Percentiles rank a stretch among this genome's conserved stretches.
Conservation (phyloP, 1,284 basidiomycete species). For the Marasmius fiardii region DNA sequence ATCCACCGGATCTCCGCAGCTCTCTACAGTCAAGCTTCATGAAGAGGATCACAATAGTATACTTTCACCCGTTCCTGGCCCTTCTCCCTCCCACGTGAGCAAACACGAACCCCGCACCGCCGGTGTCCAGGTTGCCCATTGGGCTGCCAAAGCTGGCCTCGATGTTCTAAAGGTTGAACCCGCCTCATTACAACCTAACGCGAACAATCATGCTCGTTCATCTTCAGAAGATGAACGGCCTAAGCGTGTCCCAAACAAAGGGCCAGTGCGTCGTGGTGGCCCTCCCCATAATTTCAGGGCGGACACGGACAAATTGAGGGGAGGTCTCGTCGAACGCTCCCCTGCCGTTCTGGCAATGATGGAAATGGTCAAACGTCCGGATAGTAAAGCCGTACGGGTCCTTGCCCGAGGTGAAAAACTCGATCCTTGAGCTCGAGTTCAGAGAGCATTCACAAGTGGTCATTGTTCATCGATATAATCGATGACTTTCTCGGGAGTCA, state of each 20-base stretch:
- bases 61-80: slow-evolving; percentile 58
- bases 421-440: slow-evolving; percentile 34
- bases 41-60: slow-evolving; percentile 28
- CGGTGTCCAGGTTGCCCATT: slow-evolving; percentile 58
- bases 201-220: slow-evolving; percentile 3
- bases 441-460: too few relatives aligned
- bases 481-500: background rate
- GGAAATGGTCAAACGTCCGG: slow-evolving; percentile 64
- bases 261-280: slow-evolving; percentile 21
- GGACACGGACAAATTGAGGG: slow-evolving; percentile 16
- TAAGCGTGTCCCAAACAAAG: slow-evolving; percentile 11
- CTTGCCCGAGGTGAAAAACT: slow-evolving; percentile 79
- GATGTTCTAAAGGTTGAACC: slow-evolving; percentile 52
- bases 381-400: slow-evolving; percentile 66
- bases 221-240: slow-evolving; percentile 14
- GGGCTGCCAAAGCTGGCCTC: slow-evolving; percentile 64
- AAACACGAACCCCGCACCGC: slow-evolving; percentile 63
- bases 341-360: slow-evolving; percentile 72
- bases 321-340: slow-evolving; percentile 62
- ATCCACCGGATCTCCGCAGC: slow-evolving; percentile 30
- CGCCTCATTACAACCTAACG: slow-evolving; percentile 19
- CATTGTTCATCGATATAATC: background rate
- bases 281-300: slow-evolving; percentile 7
- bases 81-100: slow-evolving; percentile 48
- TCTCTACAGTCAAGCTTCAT: slow-evolving; percentile 26